Base-by-base conservation (phyloP, 2,329 filamentous ascomycete species). In the Neopestalotiopsis clavispora region DNA sequence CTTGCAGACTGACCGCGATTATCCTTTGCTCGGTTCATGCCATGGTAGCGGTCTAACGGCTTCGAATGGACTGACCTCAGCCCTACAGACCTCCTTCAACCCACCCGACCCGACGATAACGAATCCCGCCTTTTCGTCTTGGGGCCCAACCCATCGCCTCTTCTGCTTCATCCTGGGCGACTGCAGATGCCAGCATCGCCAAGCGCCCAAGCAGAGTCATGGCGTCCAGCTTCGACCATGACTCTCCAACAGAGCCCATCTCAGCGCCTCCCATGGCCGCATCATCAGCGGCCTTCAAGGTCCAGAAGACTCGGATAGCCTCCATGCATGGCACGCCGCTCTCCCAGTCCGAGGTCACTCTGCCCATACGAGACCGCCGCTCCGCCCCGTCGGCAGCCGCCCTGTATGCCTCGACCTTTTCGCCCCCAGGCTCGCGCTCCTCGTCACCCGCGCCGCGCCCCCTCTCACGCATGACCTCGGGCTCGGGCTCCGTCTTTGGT, bases 251-350 rank as follows among this genome's bases (percentile, higher is more conserved):
- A 82, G 88, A 91, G 81, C 89, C 91, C 79, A 87, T 92, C 81
- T 89, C 91, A 80, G 88, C 91, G 76, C 87, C 92, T 80, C 90
- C 92, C 76, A 83, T 89, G 77, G 90, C 90, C 73, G 86, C 89
- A 74, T 88, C 91, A 71, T 86, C 89, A 74, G 88, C 91, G 70
- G 78, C 84, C 72, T 75, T 87, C 77, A 89, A 84, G 75, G 76
- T 90, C 69, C 86, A 89, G 72, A 93, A 91, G 82, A 83, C 85
- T 72, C 88, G 91, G 67, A 86, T 89, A 70, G 84, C 89, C 60
- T 81, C 86, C 69, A 78, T 85, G 74, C 80, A 84, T 70, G 81
- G 82, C 23, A 76, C 84, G 45, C 79, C 83, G 49, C 77, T 85
- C 67, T 83, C 85, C 42, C 82, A 82, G 71, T 87, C 86, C 72